Evolutionary conservation across 192 early-diverging fungal genomes (phyloP), one percentile per base, ranked within the genome.

Genomic region (Obelidium mucronatum): DNA sequence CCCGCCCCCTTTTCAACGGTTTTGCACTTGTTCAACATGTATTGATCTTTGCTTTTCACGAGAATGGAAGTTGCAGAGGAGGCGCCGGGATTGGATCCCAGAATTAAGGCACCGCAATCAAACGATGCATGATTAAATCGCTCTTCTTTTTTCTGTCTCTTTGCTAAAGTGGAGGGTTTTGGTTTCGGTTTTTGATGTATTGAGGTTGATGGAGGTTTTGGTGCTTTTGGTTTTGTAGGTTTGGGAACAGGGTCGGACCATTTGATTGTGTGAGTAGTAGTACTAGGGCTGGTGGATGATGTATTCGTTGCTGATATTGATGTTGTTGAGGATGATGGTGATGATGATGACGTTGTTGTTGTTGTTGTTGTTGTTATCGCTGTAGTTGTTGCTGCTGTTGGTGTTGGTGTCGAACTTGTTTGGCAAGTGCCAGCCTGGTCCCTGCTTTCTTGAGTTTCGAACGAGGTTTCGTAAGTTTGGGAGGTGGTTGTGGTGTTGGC

Each of bases 41-140:
- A 99, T 58, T 90, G 85, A 84, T 99, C 98, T 77, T 97, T 98
- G 82, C 89, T 94, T 51, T 94, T 90, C 75, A 90, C 91, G 2
- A 99, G 79, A 52, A 99, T 95, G 0, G 94, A 83, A 1, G 88
- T 90, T 17, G 93, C 83, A 30, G 92, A 91, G 40, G 90, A 92
- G 0, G 98, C 95, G 61, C 93, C 96, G 24, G 86, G 90, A 83
- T 96, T 98, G 13, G 93, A 83, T 15, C 89, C 87, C 40, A 95
- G 86, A 2, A 98, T 91, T 24, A 93, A 89, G 6, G 96, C 95
- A 0, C 95, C 98, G 81, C 98, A 99, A 73, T 95, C 95, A 17
- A 90, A 89, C 0, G 94, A 96, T 2, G 98, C 98, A 75, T 93
- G 96, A 80, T 99, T 99, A 82, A 96, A 97, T n/a, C 93, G 83